phyloP scores from a whole-genome alignment of 192 early-diverging fungal species.

The Linnemannia elongata region DNA sequence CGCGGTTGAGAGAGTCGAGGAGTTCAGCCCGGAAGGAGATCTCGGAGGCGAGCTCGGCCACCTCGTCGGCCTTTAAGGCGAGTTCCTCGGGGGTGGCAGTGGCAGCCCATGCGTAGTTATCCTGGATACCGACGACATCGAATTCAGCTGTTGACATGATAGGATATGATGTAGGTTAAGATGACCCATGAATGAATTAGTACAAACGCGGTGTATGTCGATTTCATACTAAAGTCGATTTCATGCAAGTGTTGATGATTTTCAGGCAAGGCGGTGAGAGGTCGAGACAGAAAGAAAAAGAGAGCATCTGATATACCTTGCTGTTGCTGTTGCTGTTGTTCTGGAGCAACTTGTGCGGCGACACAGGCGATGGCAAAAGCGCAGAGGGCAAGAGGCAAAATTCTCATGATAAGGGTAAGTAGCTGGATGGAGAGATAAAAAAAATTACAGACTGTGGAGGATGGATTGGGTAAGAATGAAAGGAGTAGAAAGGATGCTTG shows the following conservation, averaged over 20 bases:
- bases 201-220: not conserved
- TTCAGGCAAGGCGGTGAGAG: not conserved
- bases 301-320: not conserved
- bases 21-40: not conserved
- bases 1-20: not conserved
- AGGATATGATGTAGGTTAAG: not conserved
- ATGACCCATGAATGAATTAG: not conserved
- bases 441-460: not conserved
- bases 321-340: conserved; percentile 7
- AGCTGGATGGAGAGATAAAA: not conserved
- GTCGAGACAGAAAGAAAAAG: not conserved
- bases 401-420: conserved; percentile 16
- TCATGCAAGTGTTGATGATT: not conserved
- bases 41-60: not conserved
- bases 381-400: conserved; percentile 9
- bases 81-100: conserved; percentile 9
- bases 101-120: not conserved
- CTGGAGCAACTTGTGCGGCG: conserved; percentile 2
- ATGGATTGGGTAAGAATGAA: not conserved
- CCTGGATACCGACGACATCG: not conserved
- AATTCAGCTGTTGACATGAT: not conserved
- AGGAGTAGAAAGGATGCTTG: not conserved
- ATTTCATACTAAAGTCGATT: not conserved
- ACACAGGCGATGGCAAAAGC: conserved; percentile 1
- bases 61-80: not conserved